Evolutionary conservation across 495 filamentous ascomycete species (phyloP).

Genomic region (Talaromyces stipitatus): DNA sequence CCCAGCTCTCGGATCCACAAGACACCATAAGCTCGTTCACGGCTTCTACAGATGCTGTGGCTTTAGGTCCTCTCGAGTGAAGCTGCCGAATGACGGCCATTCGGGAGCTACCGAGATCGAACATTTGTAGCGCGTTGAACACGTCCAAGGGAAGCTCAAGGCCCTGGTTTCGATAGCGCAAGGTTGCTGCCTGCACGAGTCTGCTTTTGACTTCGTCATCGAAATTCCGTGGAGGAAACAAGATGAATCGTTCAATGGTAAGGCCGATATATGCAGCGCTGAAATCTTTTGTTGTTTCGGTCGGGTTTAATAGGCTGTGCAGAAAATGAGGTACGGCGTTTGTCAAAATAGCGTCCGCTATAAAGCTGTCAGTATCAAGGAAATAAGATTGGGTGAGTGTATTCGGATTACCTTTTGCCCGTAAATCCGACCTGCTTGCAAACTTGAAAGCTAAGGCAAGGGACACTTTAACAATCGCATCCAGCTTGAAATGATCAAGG

Average conservation of each 20-base stretch:
- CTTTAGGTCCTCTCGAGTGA: conserved; percentile 61
- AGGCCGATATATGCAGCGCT: conserved; percentile 58
- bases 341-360: conserved; percentile 77
- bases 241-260: conserved; percentile 73
- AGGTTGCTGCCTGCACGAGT: conserved; percentile 56
- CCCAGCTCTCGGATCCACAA: conserved; percentile 60
- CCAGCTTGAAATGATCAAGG: conserved; percentile 87
- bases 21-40: conserved; percentile 57
- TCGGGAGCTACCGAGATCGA: conserved; percentile 56
- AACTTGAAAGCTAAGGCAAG: conserved; percentile 83
- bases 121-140: conserved; percentile 63
- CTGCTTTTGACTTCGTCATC: conserved; percentile 64
- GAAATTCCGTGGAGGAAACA: conserved; percentile 75
- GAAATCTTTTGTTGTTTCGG: conserved; percentile 55
- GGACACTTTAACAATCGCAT: conserved; percentile 78
- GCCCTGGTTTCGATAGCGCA: conserved; percentile 57
- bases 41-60: conserved; percentile 45
- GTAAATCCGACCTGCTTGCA: conserved; percentile 67
- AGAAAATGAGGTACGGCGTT: conserved; percentile 69
- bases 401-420: conserved; percentile 67
- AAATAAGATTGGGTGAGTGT: conserved; percentile 4
- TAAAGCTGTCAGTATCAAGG: conserved; percentile 16
- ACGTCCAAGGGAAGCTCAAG: conserved; percentile 62
- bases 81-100: conserved; percentile 69
- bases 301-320: conserved; percentile 53